A percentile compares a stretch with the other conserved stretches of the same genome.
Evolutionary conservation across 345 rosid genomes (phyloP).

Genomic region (Crucihimalaya himalaica): DNA sequence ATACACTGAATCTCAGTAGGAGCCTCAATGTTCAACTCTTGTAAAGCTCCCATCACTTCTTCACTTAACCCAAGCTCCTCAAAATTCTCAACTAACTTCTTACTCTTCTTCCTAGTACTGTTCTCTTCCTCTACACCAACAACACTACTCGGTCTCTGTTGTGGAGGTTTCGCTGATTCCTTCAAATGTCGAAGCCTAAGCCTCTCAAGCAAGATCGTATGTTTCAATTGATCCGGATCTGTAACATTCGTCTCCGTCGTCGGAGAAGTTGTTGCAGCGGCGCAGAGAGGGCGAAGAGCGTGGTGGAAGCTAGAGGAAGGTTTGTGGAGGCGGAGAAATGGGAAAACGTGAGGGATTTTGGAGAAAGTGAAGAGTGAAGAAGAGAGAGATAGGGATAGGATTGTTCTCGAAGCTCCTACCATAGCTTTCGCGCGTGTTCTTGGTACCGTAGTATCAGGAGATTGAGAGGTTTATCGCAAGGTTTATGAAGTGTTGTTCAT

Average conservation of each 20-base stretch:
- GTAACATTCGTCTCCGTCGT: conserved; percentile 23
- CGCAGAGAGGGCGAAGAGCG: conserved; percentile 55
- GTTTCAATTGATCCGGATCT: conserved; percentile 60
- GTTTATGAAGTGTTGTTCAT: conserved; percentile 26
- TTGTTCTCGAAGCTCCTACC: conserved; percentile 57
- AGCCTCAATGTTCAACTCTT: conserved; percentile 71
- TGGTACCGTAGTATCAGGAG: neutral
- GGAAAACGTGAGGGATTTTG: conserved; percentile 34
- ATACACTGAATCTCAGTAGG: conserved; percentile 96
- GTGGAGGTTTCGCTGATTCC: conserved; percentile 47
- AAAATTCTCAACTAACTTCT: conserved; percentile 56
- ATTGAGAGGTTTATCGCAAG: conserved; percentile 21
- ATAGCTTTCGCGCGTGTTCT: conserved; percentile 45
- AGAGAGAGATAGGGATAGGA: conserved; percentile 52
- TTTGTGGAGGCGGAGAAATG: conserved; percentile 49
- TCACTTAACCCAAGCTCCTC: conserved; percentile 77
- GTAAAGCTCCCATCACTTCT: conserved; percentile 81
- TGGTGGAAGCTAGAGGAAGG: conserved; percentile 52
- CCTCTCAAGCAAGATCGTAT: conserved; percentile 78
- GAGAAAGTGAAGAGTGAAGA: conserved; percentile 42
- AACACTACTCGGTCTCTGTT: conserved; percentile 38
- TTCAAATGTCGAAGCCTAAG: conserved; percentile 72
- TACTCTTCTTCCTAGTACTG: conserved; percentile 48
- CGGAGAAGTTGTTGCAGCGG: conserved; percentile 39
- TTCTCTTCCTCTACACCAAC: conserved; percentile 33